phyloP scores from a whole-genome alignment of 2,329 filamentous ascomycete species.

The Teratosphaeria nubilosa region DNA sequence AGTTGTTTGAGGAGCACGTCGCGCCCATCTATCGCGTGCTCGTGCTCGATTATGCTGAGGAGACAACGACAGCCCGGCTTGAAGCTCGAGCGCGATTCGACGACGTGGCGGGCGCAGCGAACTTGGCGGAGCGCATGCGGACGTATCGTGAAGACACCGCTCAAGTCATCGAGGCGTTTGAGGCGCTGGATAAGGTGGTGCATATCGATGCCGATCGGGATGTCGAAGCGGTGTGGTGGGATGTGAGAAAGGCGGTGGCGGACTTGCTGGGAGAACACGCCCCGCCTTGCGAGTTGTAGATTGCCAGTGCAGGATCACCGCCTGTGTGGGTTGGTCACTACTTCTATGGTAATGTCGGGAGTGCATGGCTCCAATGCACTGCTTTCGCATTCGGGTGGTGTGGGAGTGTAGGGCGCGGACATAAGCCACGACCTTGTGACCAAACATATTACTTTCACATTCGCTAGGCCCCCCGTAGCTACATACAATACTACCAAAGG shows the following conservation, averaged over 20 bases:
- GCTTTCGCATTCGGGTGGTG: too few species aligned
- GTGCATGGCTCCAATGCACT: too few species aligned
- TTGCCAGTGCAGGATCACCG: neutral
- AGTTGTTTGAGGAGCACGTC: too few species aligned
- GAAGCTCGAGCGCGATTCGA: neutral
- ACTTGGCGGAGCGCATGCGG: neutral
- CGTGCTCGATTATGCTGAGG: neutral
- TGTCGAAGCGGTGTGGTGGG: neutral
- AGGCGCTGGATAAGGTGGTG: neutral
- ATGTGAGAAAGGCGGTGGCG: neutral
- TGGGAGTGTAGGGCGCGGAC: neutral
- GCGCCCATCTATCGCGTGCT: neutral
- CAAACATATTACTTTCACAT: neutral
- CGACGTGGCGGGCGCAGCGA: neutral
- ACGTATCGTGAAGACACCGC: neutral
- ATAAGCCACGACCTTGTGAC: neutral
- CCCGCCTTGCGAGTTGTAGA: neutral
- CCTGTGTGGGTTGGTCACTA: too few species aligned
- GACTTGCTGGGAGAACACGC: neutral
- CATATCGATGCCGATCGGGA: neutral
- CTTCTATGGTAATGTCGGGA: too few species aligned
- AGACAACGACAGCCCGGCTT: neutral
- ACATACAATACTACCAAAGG: neutral
- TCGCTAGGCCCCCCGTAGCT: neutral
- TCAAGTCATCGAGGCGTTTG: neutral